Evolutionary conservation across 345 rosid species (phyloP).

Genomic region (Corchorus olitorius): DNA sequence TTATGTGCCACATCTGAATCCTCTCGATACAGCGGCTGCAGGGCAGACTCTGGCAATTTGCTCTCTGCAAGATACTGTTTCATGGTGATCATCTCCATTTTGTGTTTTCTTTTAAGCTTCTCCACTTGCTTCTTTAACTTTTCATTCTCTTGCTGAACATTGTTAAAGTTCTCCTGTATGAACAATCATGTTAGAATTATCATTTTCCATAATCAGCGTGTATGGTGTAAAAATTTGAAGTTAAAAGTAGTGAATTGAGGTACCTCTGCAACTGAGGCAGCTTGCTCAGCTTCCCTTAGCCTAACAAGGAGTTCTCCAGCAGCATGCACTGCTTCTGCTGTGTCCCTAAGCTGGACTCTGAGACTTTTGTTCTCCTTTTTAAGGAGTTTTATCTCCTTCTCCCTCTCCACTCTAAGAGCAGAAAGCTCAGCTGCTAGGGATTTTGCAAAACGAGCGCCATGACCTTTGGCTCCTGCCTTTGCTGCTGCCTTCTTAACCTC

Average conservation of each 20-base stretch:
- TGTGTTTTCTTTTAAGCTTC: slow-evolving; percentile 85
- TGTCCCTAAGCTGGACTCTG: slow-evolving; percentile 79
- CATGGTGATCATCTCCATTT: slow-evolving; percentile 87
- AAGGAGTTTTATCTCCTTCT: slow-evolving; percentile 70
- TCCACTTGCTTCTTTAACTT: slow-evolving; percentile 88
- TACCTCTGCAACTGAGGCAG: slow-evolving; percentile 82
- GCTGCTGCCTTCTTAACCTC: slow-evolving; percentile 89
- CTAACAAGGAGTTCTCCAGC: slow-evolving; percentile 96
- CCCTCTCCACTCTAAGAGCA: slow-evolving; percentile 73
- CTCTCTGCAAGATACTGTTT: slow-evolving; percentile 82
- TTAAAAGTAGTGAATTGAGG: background rate
- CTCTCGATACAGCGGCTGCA: slow-evolving; percentile 51
- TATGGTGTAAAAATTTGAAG: too few species aligned
- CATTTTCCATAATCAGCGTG: too few species aligned
- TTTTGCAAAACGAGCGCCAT: slow-evolving; percentile 77
- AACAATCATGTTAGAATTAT: too few species aligned
- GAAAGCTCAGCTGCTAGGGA: slow-evolving; percentile 78
- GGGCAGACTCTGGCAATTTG: slow-evolving; percentile 84
- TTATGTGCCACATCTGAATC: slow-evolving; percentile 37
- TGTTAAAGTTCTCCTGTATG: slow-evolving; percentile 57
- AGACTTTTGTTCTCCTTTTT: slow-evolving; percentile 82
- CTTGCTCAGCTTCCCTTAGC: slow-evolving; percentile 90
- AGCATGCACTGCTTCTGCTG: slow-evolving; percentile 98
- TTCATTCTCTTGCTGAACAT: slow-evolving; percentile 68
- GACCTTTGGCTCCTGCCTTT: slow-evolving; percentile 83